Evolutionary conservation across 192 early-diverging fungal genomes (phyloP).

Genomic region (Rhizophlyctis rosea): DNA sequence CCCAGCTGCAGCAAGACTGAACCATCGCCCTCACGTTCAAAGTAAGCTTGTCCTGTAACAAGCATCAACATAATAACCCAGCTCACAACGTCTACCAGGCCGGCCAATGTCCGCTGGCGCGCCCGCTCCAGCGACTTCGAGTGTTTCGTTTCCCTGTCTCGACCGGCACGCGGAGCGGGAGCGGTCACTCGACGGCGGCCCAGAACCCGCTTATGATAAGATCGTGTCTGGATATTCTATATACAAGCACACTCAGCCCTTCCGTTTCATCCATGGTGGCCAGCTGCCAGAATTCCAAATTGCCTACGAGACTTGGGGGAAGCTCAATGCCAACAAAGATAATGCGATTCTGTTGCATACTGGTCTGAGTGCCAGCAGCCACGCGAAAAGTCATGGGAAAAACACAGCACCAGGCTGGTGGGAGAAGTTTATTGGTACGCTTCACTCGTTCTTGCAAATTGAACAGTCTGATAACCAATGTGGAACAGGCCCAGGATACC

Average conservation of each 20-base stretch:
- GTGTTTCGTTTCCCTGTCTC: constrained; percentile 35
- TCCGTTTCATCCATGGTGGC: constrained; percentile 80
- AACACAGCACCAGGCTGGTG: constrained; percentile 90
- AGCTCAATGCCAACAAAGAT: constrained; percentile 67
- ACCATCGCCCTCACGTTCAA: too few relatives aligned
- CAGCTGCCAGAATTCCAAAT: constrained; percentile 71
- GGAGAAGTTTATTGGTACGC: constrained; percentile 85
- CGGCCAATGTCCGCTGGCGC: too few relatives aligned
- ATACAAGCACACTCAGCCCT: constrained; percentile 63
- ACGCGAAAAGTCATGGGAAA: constrained; percentile 81
- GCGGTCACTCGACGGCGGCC: constrained; percentile 50
- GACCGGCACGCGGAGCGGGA: constrained; percentile 28
- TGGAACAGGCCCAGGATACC: constrained; percentile 65
- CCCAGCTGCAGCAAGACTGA: too few relatives aligned
- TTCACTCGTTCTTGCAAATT: too few relatives aligned
- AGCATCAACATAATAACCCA: too few relatives aligned
- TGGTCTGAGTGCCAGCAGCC: constrained; percentile 87
- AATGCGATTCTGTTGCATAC: constrained; percentile 94
- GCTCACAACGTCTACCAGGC: too few relatives aligned
- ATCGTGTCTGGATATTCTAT: constrained; percentile 66
- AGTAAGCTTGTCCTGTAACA: too few relatives aligned
- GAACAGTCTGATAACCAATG: too few relatives aligned
- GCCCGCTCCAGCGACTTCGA: neutral
- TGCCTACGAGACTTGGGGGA: constrained; percentile 98
- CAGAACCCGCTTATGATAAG: constrained; percentile 81